phyloP scores from a whole-genome alignment of 139 green algal genomes.

The Chlamydomonas schloesseri region DNA sequence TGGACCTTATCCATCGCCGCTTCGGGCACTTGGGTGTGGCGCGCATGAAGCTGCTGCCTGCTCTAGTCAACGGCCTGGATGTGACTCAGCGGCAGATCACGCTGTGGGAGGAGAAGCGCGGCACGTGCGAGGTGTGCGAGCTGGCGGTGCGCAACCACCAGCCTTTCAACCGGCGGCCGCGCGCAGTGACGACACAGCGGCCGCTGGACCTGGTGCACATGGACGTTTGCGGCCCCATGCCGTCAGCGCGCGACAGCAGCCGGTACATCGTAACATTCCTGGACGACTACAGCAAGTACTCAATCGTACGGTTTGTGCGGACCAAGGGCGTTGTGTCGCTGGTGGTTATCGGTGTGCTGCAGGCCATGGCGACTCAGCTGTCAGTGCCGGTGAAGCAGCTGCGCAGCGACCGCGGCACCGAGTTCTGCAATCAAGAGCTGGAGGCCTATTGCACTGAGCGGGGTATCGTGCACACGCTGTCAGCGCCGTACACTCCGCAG shows the following conservation, averaged over 20 bases:
- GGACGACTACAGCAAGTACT: constrained; percentile 28
- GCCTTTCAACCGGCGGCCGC: background rate
- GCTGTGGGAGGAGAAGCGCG: background rate
- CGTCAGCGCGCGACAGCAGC: background rate
- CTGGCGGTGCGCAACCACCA: background rate
- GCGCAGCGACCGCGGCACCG: constrained; percentile 33
- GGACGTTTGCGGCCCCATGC: constrained; percentile 19
- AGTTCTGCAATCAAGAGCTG: background rate
- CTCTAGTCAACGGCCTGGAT: background rate
- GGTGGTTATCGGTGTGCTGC: too few relatives aligned
- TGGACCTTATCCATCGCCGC: background rate
- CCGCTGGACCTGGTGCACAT: constrained; percentile 37
- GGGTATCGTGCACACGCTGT: constrained; percentile 32
- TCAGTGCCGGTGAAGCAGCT: too few relatives aligned
- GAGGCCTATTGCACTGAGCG: background rate
- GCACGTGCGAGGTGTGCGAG: background rate
- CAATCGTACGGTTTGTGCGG: background rate
- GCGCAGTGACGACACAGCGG: background rate
- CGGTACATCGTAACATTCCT: constrained; percentile 28
- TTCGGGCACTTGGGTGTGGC: background rate
- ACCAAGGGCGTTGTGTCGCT: too few relatives aligned
- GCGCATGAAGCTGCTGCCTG: background rate
- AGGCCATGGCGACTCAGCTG: too few relatives aligned
- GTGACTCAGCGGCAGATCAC: background rate
- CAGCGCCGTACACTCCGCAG: constrained; percentile 47